Evolutionary conservation across 2,329 filamentous ascomycete genomes (phyloP).

Genomic region (Cladophialophora carrionii): DNA sequence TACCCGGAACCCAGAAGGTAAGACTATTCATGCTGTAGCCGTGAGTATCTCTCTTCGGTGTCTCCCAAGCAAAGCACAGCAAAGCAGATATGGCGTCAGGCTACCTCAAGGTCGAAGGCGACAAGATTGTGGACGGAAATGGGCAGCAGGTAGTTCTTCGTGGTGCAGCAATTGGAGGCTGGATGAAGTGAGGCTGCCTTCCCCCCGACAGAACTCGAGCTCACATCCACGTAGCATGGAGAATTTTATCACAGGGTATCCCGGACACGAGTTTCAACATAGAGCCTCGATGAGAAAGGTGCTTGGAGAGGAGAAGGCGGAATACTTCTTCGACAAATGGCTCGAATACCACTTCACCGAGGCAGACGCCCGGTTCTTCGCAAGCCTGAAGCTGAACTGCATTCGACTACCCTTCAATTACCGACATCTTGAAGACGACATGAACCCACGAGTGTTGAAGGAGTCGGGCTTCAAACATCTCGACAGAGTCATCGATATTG

Average conservation of each 20-base stretch:
- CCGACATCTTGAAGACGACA: slow-evolving; percentile 54
- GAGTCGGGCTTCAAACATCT: slow-evolving; percentile 52
- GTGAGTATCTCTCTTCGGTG: not conserved
- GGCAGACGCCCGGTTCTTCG: slow-evolving; percentile 61
- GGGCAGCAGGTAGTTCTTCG: slow-evolving; percentile 54
- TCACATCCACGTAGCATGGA: slow-evolving; percentile 51
- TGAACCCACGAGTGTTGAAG: slow-evolving; percentile 52
- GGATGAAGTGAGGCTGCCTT: slow-evolving; percentile 44
- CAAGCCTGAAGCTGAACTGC: slow-evolving; percentile 60
- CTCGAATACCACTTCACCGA: slow-evolving; percentile 64
- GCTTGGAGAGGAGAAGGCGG: slow-evolving; percentile 59
- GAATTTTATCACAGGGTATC: slow-evolving; percentile 66
- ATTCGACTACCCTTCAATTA: slow-evolving; percentile 65
- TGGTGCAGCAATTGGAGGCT: slow-evolving; percentile 48
- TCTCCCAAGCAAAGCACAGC: not conserved
- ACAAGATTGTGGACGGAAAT: slow-evolving; percentile 52
- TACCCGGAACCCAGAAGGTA: slow-evolving; percentile 3
- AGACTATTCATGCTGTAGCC: not conserved
- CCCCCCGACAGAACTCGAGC: not conserved
- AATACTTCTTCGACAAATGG: slow-evolving; percentile 64
- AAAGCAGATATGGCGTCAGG: slow-evolving; percentile 14
- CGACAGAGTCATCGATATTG: slow-evolving; percentile 50
- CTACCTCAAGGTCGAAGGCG: slow-evolving; percentile 48
- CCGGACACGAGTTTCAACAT: slow-evolving; percentile 61
- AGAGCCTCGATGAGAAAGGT: slow-evolving; percentile 56